phyloP scores from a whole-genome alignment of 1,139 yeast species.

The Tardiomyces blankii region DNA sequence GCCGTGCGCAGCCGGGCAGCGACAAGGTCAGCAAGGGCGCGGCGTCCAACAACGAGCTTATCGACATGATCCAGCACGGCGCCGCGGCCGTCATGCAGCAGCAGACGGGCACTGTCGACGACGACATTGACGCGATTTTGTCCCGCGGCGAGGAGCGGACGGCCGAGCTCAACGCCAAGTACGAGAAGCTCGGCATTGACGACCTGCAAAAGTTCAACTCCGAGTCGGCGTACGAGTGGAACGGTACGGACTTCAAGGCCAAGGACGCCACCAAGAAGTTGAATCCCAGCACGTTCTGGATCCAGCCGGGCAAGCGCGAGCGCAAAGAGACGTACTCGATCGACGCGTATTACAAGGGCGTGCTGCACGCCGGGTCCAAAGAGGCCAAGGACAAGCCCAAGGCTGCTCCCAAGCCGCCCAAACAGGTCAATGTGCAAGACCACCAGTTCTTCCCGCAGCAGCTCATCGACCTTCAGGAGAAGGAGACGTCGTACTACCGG shows the following conservation, averaged over 20 bases:
- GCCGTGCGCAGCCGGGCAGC: slow-evolving; percentile 39
- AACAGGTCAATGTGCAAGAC: slow-evolving; percentile 46
- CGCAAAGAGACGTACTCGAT: slow-evolving; percentile 83
- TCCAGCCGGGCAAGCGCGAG: slow-evolving; percentile 81
- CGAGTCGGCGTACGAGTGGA: slow-evolving; percentile 89
- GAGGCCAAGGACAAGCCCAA: slow-evolving; percentile 30
- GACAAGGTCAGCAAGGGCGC: slow-evolving; percentile 30
- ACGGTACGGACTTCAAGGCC: slow-evolving; percentile 87
- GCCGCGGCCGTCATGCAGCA: slow-evolving; percentile 67
- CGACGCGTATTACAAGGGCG: slow-evolving; percentile 82
- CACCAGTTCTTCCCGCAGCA: slow-evolving; percentile 79
- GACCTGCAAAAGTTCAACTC: slow-evolving; percentile 85
- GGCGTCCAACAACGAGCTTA: slow-evolving; percentile 68
- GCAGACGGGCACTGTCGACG: slow-evolving; percentile 33
- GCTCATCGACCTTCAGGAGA: slow-evolving; percentile 52
- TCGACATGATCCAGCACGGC: slow-evolving; percentile 96
- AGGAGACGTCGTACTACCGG: slow-evolving; percentile 69
- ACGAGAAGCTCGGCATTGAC: slow-evolving; percentile 77
- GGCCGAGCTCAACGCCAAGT: slow-evolving; percentile 61
- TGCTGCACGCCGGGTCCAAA: slow-evolving; percentile 38
- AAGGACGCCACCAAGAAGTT: slow-evolving; percentile 23
- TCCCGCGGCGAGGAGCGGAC: slow-evolving; percentile 76
- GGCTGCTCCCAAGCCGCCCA: slow-evolving; percentile 32
- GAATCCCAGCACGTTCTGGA: slow-evolving; percentile 48
- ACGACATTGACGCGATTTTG: slow-evolving; percentile 73